Base-by-base conservation (phyloP, 305 asterid genomes). In the Euphrasia arctica region DNA sequence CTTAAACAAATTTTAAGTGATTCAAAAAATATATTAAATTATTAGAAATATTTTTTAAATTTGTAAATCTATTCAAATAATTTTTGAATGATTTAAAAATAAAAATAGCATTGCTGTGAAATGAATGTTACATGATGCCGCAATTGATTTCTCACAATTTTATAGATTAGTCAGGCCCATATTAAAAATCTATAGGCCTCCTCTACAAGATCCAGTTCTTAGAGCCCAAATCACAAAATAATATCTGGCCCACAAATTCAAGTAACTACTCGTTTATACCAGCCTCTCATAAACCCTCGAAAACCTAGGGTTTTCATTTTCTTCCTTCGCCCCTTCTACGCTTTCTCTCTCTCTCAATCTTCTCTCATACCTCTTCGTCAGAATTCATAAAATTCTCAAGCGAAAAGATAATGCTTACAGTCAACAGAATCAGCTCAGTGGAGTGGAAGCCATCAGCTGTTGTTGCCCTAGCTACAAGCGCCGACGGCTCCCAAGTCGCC, bases 401-500 rank as follows among this genome's bases (percentile, higher is more conserved):
- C 3, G 28, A 49, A 74, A 67, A 63, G 27, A 25, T 25, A 25
- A 90, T 94, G 95, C 70, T 71, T 13, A 76, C 78, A 55, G 77
- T 87, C 10, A 69, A 86, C 66, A 69, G 86, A 39, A 79, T 79
- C 70, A 72, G 65, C 72, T 82, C 97, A 3, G 74, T 94, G 5
- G 95, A 88, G 56, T 94, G 98, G 98, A 80, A 77, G 4, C 99
- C 99, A 0, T 82, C 98, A 3, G 78, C 95, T 1, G 91, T 94
- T 4, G 83, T 94, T 9, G 97, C 98, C 41, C 69, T 94, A 80
- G 98, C 99, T 64, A 94, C 97, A 25, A 91, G 96, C 82, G 80
- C 81, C 71, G 96, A 94, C 74, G 86, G 85, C 43, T 83, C 93
- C 13, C 96, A 89, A 78, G 97, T 94, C 3, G 99, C 97, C 65